phyloP scores from a whole-genome alignment of 2,329 filamentous ascomycete species.

The Microcyclosporella mali region DNA sequence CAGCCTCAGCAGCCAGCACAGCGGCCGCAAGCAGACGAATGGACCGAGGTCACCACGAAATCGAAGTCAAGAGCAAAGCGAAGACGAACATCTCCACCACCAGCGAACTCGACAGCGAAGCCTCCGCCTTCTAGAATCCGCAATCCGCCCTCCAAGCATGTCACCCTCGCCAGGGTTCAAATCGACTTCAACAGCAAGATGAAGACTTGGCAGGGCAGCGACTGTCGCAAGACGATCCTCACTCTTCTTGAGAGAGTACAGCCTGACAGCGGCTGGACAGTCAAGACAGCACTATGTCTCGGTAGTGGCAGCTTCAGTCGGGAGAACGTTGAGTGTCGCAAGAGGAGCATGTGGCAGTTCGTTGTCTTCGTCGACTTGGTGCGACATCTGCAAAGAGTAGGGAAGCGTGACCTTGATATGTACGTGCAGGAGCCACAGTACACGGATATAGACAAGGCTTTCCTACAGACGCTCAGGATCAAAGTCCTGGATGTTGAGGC shows the following conservation, averaged over 20 bases:
- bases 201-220: conserved; percentile 18
- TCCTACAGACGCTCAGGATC: conserved; percentile 20
- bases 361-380: conserved; percentile 28
- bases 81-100: not conserved
- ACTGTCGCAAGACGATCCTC: conserved; percentile 17
- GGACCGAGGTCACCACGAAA: conserved; percentile 10
- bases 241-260: conserved; percentile 16
- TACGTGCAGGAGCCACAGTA: conserved; percentile 29
- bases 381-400: conserved; percentile 7
- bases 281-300: conserved; percentile 27
- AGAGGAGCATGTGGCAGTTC: conserved; percentile 29
- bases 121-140: not conserved
- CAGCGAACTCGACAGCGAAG: not conserved
- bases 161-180: conserved; percentile 15
- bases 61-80: not conserved
- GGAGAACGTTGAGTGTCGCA: conserved; percentile 24
- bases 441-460: conserved; percentile 24
- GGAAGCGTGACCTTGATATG: conserved; percentile 10
- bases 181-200: conserved; percentile 18
- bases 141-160: conserved; percentile 11
- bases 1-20: not conserved
- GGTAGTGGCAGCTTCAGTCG: conserved; percentile 28
- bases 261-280: conserved; percentile 19
- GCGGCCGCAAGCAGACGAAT: conserved; percentile 4
- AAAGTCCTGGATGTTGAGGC: conserved; percentile 12